Conservation (phyloP, 164 flowering plant species). For the Tetracentron sinense region DNA sequence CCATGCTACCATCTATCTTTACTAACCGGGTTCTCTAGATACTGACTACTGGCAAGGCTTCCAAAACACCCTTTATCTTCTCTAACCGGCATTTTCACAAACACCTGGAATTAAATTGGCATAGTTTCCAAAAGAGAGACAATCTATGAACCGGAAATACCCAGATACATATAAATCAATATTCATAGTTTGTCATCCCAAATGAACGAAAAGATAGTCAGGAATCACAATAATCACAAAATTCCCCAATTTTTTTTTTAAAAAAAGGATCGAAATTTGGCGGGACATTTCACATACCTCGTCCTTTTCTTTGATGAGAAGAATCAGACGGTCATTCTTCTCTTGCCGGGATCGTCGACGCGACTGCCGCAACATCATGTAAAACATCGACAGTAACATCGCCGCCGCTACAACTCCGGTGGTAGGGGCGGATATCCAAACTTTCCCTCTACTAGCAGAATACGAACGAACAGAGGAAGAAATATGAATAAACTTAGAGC, state of each 20-base stretch:
- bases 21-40: background rate
- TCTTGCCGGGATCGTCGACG: background rate
- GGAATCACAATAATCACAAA: no score
- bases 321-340: background rate
- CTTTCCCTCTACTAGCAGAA: background rate
- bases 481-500: background rate
- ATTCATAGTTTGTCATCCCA: no score
- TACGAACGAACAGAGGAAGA: background rate
- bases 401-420: background rate
- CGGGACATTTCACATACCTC: no score
- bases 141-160: no score
- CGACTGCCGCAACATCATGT: background rate
- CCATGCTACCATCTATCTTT: no score
- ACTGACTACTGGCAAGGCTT: background rate
- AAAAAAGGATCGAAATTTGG: no score
- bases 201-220: no score
- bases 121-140: no score
- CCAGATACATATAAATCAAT: no score
- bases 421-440: background rate
- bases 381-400: background rate
- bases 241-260: no score
- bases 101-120: background rate
- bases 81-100: background rate
- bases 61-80: background rate
- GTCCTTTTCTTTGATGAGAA: background rate